Conservation (phyloP, 1,284 basidiomycete genomes). For the Phaffia rhodozyma region DNA sequence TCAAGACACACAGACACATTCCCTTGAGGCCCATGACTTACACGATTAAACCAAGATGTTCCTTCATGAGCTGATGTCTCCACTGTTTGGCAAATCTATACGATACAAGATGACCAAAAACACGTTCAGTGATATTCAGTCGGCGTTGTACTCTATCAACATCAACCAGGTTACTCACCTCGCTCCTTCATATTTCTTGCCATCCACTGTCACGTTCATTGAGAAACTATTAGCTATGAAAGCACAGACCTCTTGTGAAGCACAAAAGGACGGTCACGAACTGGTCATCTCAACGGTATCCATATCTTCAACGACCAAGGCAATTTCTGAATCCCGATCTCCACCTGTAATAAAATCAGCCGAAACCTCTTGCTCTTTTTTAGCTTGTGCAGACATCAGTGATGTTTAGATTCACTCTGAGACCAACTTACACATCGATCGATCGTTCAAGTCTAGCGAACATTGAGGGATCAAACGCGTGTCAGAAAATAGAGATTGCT, state of each 20-base stretch:
- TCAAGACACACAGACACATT: neutral
- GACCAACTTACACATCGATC: conserved; percentile 7
- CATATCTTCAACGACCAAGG: conserved; percentile 61
- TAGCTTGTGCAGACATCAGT: conserved; percentile 54
- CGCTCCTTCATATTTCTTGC: conserved; percentile 41
- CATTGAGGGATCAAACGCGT: neutral
- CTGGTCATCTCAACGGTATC: conserved; percentile 59
- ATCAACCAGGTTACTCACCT: conserved; percentile 12
- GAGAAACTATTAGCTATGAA: neutral
- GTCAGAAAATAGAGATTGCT: neutral
- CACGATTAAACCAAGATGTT: conserved; percentile 70
- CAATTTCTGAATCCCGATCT: conserved; percentile 86
- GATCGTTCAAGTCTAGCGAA: conserved; percentile 18
- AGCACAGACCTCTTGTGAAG: neutral
- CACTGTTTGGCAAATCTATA: conserved; percentile 17
- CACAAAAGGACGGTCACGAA: neutral
- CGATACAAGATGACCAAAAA: conserved; percentile 1
- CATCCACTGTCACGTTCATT: conserved; percentile 46
- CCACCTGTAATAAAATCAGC: conserved; percentile 72
- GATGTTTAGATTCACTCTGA: neutral
- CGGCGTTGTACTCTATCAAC: neutral
- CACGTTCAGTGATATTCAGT: neutral
- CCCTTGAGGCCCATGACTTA: conserved; percentile 42
- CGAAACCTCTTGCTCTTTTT: conserved; percentile 39
- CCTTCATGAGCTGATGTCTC: conserved; percentile 36